phyloP scores from a whole-genome alignment of 352 stramenopile genomes.

The Globisporangium acanthophoron region DNA sequence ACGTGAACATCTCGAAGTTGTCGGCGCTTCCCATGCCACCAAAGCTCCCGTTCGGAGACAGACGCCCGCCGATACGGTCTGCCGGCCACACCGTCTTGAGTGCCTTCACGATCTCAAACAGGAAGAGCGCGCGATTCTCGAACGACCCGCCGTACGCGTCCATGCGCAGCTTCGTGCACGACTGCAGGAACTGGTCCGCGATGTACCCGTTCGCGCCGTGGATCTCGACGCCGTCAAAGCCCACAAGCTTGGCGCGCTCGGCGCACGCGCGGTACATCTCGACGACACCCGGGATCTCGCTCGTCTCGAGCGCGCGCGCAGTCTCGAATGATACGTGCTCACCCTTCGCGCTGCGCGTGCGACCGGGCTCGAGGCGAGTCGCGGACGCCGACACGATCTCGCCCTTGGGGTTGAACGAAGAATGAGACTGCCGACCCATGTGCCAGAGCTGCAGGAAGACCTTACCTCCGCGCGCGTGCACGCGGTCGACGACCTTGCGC shows the following conservation, averaged over 20 bases:
- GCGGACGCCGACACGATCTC: conserved; percentile 20
- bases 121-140: conserved; percentile 58
- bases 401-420: conserved; percentile 15
- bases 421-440: conserved; percentile 36
- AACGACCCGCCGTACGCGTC: conserved; percentile 64
- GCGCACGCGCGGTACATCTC: conserved; percentile 7
- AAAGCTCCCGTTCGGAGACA: no score
- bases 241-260: conserved; percentile 31
- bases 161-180: conserved; percentile 41
- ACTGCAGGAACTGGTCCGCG: conserved; percentile 72
- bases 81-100: conserved; percentile 9
- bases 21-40: conserved; percentile 7
- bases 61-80: conserved; percentile 7
- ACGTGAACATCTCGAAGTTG: conserved; percentile 12
- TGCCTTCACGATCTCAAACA: conserved; percentile 47
- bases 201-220: conserved; percentile 86
- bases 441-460: conserved; percentile 70
- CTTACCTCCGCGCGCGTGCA: conserved; percentile 16
- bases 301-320: no score
- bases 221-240: conserved; percentile 91
- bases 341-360: no score
- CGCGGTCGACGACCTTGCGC: no score
- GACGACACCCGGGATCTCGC: no score
- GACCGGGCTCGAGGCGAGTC: conserved; percentile 13
- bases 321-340: no score